Conservation (phyloP, 2,329 filamentous ascomycete genomes). For the Mycosphaerella sp. region DNA sequence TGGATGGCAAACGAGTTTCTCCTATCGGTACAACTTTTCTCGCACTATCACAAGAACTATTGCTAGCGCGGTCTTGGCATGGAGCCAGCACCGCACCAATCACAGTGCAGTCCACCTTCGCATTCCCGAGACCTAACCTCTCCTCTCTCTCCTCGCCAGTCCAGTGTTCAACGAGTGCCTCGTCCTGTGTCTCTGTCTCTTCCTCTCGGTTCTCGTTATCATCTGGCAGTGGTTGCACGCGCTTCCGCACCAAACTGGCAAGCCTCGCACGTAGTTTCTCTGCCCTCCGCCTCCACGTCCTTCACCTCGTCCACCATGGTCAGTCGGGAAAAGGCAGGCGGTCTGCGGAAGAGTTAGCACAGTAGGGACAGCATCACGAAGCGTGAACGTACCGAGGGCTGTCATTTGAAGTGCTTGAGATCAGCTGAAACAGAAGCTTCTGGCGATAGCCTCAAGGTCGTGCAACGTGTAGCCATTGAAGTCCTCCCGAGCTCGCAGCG, state of each 20-base stretch:
- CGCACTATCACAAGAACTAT: not conserved
- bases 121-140: constrained; percentile 6
- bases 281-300: too few relatives aligned
- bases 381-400: too few relatives aligned
- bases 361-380: too few relatives aligned
- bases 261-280: too few relatives aligned
- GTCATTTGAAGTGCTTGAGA: too few relatives aligned
- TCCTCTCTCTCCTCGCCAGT: not conserved
- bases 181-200: not conserved
- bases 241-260: too few relatives aligned
- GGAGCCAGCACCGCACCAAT: constrained; percentile 1
- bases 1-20: constrained; percentile 1
- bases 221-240: too few relatives aligned
- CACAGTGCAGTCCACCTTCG: not conserved
- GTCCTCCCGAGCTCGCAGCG: not conserved
- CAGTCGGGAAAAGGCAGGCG: too few relatives aligned
- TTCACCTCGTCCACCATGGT: too few relatives aligned
- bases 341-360: too few relatives aligned
- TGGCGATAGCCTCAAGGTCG: constrained; percentile 8
- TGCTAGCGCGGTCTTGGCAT: constrained; percentile 1
- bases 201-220: too few relatives aligned
- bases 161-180: not conserved
- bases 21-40: constrained; percentile 9
- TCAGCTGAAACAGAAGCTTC: not conserved
- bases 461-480: constrained; percentile 8